phyloP scores from a whole-genome alignment of 352 stramenopile genomes.

The Phytophthora multivora region DNA sequence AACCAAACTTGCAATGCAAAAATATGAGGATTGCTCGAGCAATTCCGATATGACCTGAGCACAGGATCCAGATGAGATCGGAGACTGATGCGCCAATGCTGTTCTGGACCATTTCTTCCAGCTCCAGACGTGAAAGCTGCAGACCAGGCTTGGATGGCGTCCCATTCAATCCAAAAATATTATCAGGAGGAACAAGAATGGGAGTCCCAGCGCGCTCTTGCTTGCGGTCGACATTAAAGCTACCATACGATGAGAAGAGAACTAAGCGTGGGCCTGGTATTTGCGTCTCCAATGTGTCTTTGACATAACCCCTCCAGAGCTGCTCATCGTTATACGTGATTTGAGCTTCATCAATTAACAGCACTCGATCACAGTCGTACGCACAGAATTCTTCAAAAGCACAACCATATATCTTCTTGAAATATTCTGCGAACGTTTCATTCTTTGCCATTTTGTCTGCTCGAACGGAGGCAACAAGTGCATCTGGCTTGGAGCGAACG shows the following conservation, averaged over 20 bases:
- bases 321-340: constrained; percentile 27
- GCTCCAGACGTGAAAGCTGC: constrained; percentile 21
- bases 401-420: constrained; percentile 23
- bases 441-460: constrained; percentile 16
- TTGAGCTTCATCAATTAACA: constrained; percentile 31
- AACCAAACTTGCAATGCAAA: too few relatives aligned
- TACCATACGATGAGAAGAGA: constrained; percentile 34
- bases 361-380: constrained; percentile 8
- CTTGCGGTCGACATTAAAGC: constrained; percentile 16
- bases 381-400: constrained; percentile 26
- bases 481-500: background rate
- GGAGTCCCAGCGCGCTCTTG: constrained; percentile 20
- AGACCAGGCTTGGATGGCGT: constrained; percentile 24
- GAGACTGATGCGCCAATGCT: constrained; percentile 25
- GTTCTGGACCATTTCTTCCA: constrained; percentile 29
- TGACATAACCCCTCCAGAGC: constrained; percentile 32
- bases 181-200: constrained; percentile 20
- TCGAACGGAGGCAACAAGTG: constrained; percentile 18
- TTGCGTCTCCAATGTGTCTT: constrained; percentile 22
- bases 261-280: constrained; percentile 26
- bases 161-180: constrained; percentile 39
- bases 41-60: constrained; percentile 1
- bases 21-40: constrained; percentile 19
- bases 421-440: constrained; percentile 22
- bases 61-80: constrained; percentile 1